phyloP scores from a whole-genome alignment of 2,329 filamentous ascomycete species.

The Cephalotrichum gorgonifer region DNA sequence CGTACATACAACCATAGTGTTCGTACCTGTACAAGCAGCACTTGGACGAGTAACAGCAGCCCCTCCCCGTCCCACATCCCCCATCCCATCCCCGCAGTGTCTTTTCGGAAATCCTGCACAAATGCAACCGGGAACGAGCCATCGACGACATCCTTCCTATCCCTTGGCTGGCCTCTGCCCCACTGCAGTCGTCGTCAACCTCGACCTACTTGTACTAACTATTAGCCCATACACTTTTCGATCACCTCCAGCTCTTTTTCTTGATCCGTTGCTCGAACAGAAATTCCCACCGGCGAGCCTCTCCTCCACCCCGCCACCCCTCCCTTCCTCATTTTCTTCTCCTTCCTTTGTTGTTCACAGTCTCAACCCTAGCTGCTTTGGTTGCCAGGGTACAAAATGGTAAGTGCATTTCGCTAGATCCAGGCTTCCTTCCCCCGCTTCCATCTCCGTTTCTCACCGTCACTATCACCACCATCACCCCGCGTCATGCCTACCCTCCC shows the following conservation, averaged over 20 bases:
- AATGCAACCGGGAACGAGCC: too few species aligned
- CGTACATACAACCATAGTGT: too few species aligned
- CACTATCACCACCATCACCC: constrained; percentile 1
- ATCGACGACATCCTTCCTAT: neutral
- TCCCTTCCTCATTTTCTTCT: neutral
- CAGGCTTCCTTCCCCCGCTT: neutral
- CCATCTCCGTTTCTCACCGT: neutral
- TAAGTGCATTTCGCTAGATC: neutral
- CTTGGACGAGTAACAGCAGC: too few species aligned
- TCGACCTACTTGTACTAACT: neutral
- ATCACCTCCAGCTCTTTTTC: neutral
- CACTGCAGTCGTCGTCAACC: neutral
- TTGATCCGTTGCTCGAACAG: neutral
- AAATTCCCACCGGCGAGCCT: neutral
- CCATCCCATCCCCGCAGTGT: neutral
- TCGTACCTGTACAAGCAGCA: too few species aligned
- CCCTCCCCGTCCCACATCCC: neutral
- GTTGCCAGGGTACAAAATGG: constrained; percentile 2
- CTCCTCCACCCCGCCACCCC: neutral
- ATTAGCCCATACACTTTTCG: neutral
- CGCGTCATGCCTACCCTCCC: too few species aligned
- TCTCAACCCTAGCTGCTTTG: constrained; percentile 8
- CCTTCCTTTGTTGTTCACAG: neutral
- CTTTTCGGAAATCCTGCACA: neutral
- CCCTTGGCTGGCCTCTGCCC: neutral